These are phyloP conservation scores for Pilatotrama ljubarskyi DNA, from an alignment of 768 basidiomycete genomes.

Conservation along the genomic window DNA sequence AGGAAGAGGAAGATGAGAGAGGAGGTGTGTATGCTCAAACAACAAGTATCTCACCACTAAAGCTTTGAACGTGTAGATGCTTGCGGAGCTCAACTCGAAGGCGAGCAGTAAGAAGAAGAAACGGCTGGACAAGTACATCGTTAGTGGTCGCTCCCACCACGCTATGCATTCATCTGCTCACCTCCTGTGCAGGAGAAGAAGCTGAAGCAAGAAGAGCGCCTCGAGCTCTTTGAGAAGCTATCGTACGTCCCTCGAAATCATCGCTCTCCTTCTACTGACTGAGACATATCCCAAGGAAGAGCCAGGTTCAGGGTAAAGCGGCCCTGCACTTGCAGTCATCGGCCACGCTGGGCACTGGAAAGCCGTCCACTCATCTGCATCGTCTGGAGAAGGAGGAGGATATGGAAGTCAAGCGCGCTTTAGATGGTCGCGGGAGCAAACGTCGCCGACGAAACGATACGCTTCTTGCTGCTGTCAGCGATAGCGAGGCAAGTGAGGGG, in stretches of 20 bases:
- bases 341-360: constrained; percentile 80
- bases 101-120: constrained; percentile 87
- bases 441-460: constrained; percentile 31
- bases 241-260: constrained; percentile 52
- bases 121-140: constrained; percentile 90
- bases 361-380: constrained; percentile 58
- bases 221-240: constrained; percentile 75
- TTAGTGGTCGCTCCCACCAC: constrained; percentile 36
- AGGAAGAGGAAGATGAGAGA: constrained; percentile 57
- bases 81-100: constrained; percentile 60
- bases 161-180: constrained; percentile 2
- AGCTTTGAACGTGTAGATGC: constrained; percentile 16
- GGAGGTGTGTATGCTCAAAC: constrained; percentile 49
- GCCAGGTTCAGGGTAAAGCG: constrained; percentile 65
- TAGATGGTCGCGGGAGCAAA: constrained; percentile 52
- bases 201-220: constrained; percentile 85
- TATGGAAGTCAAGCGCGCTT: constrained; percentile 50
- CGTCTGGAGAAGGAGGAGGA: constrained; percentile 61
- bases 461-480: neutral
- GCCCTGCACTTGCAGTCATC: constrained; percentile 72
- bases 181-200: constrained; percentile 73
- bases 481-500: constrained; percentile 34
- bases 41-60: neutral
- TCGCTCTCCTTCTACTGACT: constrained; percentile 15
- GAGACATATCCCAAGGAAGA: constrained; percentile 52